phyloP scores from a whole-genome alignment of 1,284 basidiomycete species.

The Heterobasidion irregulare region DNA sequence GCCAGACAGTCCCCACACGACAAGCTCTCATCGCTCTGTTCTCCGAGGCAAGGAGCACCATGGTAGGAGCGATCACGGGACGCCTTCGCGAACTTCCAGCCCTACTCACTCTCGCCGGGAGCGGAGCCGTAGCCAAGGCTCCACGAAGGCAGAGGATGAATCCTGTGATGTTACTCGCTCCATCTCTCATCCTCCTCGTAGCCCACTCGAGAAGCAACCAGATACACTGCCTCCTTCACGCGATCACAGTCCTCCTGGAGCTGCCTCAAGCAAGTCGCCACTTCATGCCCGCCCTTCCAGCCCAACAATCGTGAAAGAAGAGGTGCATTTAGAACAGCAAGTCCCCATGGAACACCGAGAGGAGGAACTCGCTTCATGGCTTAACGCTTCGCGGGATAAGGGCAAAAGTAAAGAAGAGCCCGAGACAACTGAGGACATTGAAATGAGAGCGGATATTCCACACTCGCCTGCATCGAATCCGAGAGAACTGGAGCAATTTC shows the following conservation, averaged over 20 bases:
- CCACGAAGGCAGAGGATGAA: neutral
- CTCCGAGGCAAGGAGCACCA: neutral
- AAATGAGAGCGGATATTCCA: slow-evolving; percentile 13
- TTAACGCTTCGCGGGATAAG: slow-evolving; percentile 5
- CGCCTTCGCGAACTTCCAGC: neutral
- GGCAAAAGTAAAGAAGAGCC: slow-evolving; percentile 10
- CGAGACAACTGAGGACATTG: slow-evolving; percentile 11
- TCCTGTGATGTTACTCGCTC: neutral
- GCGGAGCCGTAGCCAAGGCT: neutral
- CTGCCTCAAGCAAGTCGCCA: neutral
- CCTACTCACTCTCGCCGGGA: neutral
- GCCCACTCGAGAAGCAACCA: neutral
- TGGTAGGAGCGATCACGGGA: neutral
- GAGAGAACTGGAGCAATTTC: neutral
- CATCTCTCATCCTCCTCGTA: neutral
- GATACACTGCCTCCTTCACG: neutral
- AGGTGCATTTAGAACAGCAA: no score
- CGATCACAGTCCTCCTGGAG: neutral
- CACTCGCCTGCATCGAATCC: neutral
- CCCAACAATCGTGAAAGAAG: neutral
- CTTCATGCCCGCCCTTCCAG: neutral
- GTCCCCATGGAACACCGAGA: neutral
- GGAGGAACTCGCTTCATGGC: neutral
- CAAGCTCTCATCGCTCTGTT: neutral
- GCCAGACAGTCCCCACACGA: neutral